These are phyloP conservation scores for Phaeosphaeriaceae sp. DNA, from an alignment of 2,329 filamentous ascomycete genomes.

Conservation along the genomic window DNA sequence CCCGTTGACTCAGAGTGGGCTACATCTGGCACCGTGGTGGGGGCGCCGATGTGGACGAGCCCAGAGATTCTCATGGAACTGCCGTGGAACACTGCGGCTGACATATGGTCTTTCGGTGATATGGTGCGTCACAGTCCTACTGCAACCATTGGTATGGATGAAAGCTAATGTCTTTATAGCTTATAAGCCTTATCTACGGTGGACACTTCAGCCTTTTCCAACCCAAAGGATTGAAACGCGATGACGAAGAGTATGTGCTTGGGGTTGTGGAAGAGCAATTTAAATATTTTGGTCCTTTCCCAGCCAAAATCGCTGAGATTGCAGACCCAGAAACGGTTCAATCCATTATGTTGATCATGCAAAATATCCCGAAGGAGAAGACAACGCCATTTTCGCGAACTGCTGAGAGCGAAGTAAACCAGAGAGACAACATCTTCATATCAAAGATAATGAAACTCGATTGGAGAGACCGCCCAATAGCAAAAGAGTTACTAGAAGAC, in stretches of 20 bases:
- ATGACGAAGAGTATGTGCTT: constrained; percentile 29
- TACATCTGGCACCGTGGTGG: constrained; percentile 38
- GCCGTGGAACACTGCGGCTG: constrained; percentile 46
- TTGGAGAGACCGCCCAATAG: constrained; percentile 51
- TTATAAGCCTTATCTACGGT: constrained; percentile 38
- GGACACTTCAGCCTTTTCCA: constrained; percentile 33
- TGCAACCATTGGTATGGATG: constrained; percentile 1
- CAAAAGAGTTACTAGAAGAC: constrained; percentile 47
- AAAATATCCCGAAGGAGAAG: constrained; percentile 17
- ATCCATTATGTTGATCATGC: constrained; percentile 15
- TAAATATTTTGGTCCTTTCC: constrained; percentile 34
- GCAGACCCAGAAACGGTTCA: constrained; percentile 19
- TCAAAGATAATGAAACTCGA: constrained; percentile 54
- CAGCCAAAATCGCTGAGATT: constrained; percentile 26
- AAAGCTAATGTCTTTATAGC: constrained; percentile 19
- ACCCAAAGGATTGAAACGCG: constrained; percentile 24
- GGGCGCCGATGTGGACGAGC: constrained; percentile 48
- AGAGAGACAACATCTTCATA: constrained; percentile 42
- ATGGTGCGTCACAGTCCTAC: constrained; percentile 32
- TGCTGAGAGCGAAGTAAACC: constrained; percentile 17
- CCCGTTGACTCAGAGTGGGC: constrained; percentile 25
- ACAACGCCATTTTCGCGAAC: constrained; percentile 17
- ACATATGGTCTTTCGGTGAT: constrained; percentile 52
- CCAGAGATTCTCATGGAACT: constrained; percentile 40
- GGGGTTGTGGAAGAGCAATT: constrained; percentile 30